Conservation (phyloP, 257 asterid species). For the Nicotiana paniculata region DNA sequence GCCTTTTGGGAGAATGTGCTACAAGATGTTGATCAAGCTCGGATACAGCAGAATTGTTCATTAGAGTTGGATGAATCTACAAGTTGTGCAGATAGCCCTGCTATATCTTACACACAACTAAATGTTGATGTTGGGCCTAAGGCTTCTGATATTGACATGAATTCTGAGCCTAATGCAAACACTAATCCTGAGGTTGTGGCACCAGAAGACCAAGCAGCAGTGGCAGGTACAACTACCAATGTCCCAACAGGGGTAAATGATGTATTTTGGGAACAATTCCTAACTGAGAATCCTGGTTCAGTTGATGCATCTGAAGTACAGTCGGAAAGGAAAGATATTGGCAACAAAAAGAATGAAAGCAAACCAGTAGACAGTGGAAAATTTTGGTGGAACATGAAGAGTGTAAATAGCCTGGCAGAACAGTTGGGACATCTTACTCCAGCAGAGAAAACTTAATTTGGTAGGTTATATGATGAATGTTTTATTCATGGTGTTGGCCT, state of each 20-base stretch:
- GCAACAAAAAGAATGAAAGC: conserved; percentile 39
- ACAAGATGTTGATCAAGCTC: conserved; percentile 34
- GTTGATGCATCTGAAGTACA: conserved; percentile 43
- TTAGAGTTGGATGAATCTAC: conserved; percentile 43
- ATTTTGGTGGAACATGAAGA: conserved; percentile 63
- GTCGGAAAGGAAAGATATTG: conserved; percentile 34
- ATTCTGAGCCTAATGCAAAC: conserved; percentile 46
- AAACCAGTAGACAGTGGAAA: conserved; percentile 41
- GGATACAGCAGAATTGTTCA: conserved; percentile 29
- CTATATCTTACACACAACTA: conserved; percentile 50
- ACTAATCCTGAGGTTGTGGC: conserved; percentile 21
- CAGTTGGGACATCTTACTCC: conserved; percentile 85
- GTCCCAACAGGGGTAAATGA: conserved; percentile 68
- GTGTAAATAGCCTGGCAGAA: conserved; percentile 55
- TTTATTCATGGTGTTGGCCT: not conserved
- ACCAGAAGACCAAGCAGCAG: conserved; percentile 30
- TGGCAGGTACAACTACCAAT: conserved; percentile 24
- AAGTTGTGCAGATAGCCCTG: conserved; percentile 40
- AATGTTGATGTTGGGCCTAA: conserved; percentile 29
- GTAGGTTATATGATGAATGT: conserved; percentile 12
- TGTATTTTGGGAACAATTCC: conserved; percentile 92
- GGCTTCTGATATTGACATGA: conserved; percentile 56
- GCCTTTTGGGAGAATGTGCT: conserved; percentile 55
- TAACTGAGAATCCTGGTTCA: conserved; percentile 84
- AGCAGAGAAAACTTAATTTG: conserved; percentile 53